Evolutionary conservation across 75 land plant genomes (phyloP).

Genomic region (Larix kaempferi): DNA sequence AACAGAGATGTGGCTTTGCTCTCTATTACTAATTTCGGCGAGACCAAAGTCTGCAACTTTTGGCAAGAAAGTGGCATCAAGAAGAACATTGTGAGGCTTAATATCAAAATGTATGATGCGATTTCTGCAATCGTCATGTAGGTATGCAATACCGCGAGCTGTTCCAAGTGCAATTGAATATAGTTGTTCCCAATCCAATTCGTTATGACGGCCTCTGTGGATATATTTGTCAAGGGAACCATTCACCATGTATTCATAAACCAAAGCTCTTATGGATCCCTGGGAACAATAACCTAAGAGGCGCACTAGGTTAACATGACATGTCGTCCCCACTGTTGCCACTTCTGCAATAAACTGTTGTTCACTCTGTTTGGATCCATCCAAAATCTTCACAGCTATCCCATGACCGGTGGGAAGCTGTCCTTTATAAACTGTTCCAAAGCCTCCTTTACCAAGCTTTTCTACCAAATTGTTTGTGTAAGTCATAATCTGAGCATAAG

Average conservation of each 20-base stretch:
- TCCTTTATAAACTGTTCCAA: slow-evolving; percentile 31
- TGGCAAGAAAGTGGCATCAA: slow-evolving; percentile 37
- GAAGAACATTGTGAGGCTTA: slow-evolving; percentile 28
- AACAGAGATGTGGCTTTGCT: slow-evolving; percentile 8
- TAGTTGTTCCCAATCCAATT: background rate
- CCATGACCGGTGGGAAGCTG: slow-evolving; percentile 9
- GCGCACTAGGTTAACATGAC: slow-evolving; percentile 32
- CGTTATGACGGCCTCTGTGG: background rate
- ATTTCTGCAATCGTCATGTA: background rate
- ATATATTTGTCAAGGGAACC: slow-evolving; percentile 32
- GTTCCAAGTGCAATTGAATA: background rate
- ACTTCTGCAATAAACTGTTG: slow-evolving; percentile 27
- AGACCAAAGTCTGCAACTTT: slow-evolving; percentile 63
- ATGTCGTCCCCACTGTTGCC: slow-evolving; percentile 24
- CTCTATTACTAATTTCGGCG: slow-evolving; percentile 32
- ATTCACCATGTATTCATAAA: slow-evolving; percentile 42
- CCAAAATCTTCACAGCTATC: slow-evolving; percentile 27
- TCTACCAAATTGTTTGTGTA: slow-evolving; percentile 10
- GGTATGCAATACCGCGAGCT: background rate
- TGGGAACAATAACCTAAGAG: slow-evolving; percentile 33
- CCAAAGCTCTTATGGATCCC: slow-evolving; percentile 16
- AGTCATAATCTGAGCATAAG: slow-evolving; percentile 16
- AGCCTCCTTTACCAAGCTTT: slow-evolving; percentile 29
- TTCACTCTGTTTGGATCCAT: slow-evolving; percentile 11
- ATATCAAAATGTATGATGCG: slow-evolving; percentile 3